Percentiles rank a stretch among this genome's conserved stretches.
phyloP scores from a whole-genome alignment of 352 stramenopile species.

The Phytophthora rubi region DNA sequence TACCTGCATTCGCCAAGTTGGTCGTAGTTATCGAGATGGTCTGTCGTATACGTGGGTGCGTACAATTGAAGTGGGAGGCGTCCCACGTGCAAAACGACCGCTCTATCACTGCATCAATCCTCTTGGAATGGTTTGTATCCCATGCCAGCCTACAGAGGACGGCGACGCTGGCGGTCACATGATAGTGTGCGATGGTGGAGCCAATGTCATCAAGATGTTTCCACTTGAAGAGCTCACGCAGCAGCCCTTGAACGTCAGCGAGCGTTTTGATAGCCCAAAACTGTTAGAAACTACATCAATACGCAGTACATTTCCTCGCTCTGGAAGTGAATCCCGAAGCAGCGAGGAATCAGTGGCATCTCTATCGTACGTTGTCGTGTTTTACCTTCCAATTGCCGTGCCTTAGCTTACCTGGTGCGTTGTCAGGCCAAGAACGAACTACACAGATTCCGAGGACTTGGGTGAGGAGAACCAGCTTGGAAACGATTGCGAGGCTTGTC shows the following conservation, averaged over 20 bases:
- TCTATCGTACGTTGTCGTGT: conserved; percentile 21
- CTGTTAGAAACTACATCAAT: conserved; percentile 5
- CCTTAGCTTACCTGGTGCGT: neutral
- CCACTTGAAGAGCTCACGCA: conserved; percentile 16
- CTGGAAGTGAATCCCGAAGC: conserved; percentile 1
- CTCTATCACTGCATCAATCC: conserved; percentile 12
- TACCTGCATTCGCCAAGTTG: conserved; percentile 50
- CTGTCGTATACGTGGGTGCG: conserved; percentile 45
- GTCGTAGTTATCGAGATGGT: conserved; percentile 31
- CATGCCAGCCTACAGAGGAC: neutral
- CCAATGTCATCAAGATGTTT: conserved; percentile 37
- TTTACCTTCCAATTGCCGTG: neutral
- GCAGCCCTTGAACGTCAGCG: neutral
- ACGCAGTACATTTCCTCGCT: conserved; percentile 8
- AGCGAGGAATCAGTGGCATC: conserved; percentile 3
- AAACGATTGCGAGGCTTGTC: conserved; percentile 3
- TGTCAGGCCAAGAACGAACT: conserved; percentile 1
- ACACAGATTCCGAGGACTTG: conserved; percentile 1
- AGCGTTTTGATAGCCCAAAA: conserved; percentile 3
- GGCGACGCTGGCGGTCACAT: conserved; percentile 6
- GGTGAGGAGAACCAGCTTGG: conserved; percentile 28
- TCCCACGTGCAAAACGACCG: conserved; percentile 14
- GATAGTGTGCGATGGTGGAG: conserved; percentile 31
- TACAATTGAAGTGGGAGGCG: conserved; percentile 45
- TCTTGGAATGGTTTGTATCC: conserved; percentile 32